Percentiles rank a stretch among this genome's conserved stretches.
Conservation (phyloP, 306 rosid species). For the Begonia peltatifolia region DNA sequence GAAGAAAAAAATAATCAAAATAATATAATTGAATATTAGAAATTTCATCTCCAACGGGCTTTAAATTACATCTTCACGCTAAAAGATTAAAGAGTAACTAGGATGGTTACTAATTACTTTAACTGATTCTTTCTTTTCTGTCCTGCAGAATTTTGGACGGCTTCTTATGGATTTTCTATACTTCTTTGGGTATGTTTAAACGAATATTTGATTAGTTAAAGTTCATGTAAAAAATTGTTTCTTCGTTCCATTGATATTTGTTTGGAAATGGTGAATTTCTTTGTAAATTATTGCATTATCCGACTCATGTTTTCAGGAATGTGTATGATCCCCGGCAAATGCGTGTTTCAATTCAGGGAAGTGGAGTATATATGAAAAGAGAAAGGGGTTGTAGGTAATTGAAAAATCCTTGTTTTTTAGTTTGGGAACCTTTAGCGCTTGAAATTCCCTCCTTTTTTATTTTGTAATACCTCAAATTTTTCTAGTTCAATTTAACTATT, state of each 20-base stretch:
- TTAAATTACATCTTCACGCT: too few species aligned
- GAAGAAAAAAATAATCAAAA: too few species aligned
- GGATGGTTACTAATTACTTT: not conserved
- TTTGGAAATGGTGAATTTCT: not conserved
- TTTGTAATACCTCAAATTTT: not conserved
- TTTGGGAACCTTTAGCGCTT: not conserved
- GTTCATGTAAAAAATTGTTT: not conserved
- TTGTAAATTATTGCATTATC: not conserved
- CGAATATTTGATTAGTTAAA: not conserved
- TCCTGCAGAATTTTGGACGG: slow-evolving; percentile 79
- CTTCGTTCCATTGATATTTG: not conserved
- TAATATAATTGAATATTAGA: too few species aligned
- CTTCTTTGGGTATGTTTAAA: slow-evolving; percentile 76
- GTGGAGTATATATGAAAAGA: slow-evolving; percentile 86
- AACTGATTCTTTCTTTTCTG: not conserved
- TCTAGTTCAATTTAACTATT: not conserved
- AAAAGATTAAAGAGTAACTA: not conserved
- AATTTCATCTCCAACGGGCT: too few species aligned
- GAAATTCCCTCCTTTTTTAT: not conserved
- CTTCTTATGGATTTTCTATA: slow-evolving; percentile 84
- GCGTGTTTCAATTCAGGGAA: slow-evolving; percentile 93
- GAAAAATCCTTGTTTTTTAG: not conserved
- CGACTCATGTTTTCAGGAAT: slow-evolving; percentile 37
- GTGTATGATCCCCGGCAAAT: slow-evolving; percentile 95
- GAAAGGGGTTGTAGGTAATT: slow-evolving; percentile 94